A percentile compares a stretch with the other conserved stretches of the same genome.
These are phyloP conservation scores for Spongispora temasekensis DNA, from an alignment of 1,284 basidiomycete genomes.

Conservation along the genomic window DNA sequence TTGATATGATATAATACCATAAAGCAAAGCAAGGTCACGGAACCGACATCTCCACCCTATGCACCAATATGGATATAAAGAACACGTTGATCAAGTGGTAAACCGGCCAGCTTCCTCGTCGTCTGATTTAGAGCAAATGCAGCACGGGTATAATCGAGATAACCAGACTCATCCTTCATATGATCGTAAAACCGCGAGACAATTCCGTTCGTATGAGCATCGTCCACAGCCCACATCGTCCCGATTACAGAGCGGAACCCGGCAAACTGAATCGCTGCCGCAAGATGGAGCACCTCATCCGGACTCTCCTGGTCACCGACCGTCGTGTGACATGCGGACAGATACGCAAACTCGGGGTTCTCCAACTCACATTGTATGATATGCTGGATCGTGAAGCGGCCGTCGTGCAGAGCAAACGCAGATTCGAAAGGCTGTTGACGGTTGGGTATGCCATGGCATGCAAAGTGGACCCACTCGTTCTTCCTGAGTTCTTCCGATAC, in stretches of 20 bases:
- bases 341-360: not conserved
- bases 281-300: not conserved
- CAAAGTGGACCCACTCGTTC: constrained; percentile 2
- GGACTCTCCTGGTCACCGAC: not conserved
- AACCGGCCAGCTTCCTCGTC: not conserved
- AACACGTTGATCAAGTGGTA: not conserved
- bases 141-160: not conserved
- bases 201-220: not conserved
- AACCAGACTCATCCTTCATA: not conserved
- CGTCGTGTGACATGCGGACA: not conserved
- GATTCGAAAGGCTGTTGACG: not conserved
- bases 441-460: not conserved
- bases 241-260: not conserved
- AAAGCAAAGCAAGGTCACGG: no score
- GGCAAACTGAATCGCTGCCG: not conserved
- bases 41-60: no score
- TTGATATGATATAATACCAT: no score
- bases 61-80: not conserved
- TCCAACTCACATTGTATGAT: not conserved
- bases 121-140: not conserved
- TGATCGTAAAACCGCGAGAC: not conserved
- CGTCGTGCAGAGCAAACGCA: not conserved
- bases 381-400: not conserved
- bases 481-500: not conserved
- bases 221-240: not conserved